phyloP scores from a whole-genome alignment of 768 basidiomycete species.

The Hericium rajendrae region DNA sequence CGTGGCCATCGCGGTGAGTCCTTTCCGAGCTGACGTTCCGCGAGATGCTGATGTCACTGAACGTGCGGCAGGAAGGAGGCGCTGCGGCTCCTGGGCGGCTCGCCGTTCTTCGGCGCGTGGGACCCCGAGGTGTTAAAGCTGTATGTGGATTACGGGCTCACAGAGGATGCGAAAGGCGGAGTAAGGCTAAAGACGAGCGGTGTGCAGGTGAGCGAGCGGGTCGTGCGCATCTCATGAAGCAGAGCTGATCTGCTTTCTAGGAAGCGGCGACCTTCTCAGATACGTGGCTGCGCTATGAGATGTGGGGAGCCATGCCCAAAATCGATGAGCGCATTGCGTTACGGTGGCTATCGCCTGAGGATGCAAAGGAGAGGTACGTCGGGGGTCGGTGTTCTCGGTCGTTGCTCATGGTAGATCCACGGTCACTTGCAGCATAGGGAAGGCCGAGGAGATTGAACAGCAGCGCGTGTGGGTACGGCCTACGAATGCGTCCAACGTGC shows the following conservation, averaged over 20 bases:
- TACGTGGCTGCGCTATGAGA: conserved; percentile 23
- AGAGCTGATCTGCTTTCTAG: conserved; percentile 5
- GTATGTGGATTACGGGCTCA: conserved; percentile 54
- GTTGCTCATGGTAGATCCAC: not conserved
- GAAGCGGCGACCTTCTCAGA: conserved; percentile 59
- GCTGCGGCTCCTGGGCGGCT: conserved; percentile 32
- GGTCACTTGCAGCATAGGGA: not conserved
- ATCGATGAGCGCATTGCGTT: conserved; percentile 44
- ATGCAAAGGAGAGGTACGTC: conserved; percentile 29
- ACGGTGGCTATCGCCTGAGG: conserved; percentile 44
- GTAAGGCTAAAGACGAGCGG: conserved; percentile 57
- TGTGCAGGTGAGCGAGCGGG: conserved; percentile 29
- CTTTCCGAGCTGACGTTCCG: too few relatives aligned
- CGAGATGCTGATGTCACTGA: too few relatives aligned
- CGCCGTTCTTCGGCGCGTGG: conserved; percentile 67
- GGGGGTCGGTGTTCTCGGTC: not conserved
- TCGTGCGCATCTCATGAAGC: not conserved
- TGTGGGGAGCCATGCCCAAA: conserved; percentile 24
- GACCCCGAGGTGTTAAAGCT: conserved; percentile 47
- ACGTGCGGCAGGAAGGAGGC: conserved; percentile 47
- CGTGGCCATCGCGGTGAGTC: conserved; percentile 62
- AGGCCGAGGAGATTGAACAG: conserved; percentile 7
- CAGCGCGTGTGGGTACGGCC: conserved; percentile 24
- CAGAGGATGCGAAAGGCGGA: conserved; percentile 24
- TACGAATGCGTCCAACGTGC: conserved; percentile 24